Conservation (phyloP, 169 alveolate species). For the Eimeria sp. region DNA sequence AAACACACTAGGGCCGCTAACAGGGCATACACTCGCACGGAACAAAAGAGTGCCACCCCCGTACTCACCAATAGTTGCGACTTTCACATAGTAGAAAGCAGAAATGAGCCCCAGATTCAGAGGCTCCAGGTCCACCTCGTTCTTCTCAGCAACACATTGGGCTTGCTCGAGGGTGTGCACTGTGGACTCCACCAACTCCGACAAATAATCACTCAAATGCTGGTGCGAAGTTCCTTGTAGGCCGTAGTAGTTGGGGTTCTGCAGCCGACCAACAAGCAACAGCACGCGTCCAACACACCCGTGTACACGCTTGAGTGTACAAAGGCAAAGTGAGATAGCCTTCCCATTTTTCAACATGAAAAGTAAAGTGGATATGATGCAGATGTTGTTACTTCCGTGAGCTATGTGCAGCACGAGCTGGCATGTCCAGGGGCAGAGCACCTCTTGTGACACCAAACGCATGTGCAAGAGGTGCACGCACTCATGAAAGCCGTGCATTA, state of each 20-base stretch:
- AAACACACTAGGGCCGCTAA: neutral
- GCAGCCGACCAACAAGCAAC: conserved; percentile 41
- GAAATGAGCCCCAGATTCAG: conserved; percentile 94
- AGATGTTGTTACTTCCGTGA: neutral
- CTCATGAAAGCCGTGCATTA: neutral
- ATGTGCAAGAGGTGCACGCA: neutral
- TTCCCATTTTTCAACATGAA: neutral
- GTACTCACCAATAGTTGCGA: conserved; percentile 85
- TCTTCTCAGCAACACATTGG: conserved; percentile 96
- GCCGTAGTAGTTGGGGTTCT: conserved; percentile 99
- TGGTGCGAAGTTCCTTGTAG: conserved; percentile 96
- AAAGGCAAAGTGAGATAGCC: neutral
- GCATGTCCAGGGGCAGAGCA: neutral
- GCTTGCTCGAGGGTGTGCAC: conserved; percentile 96
- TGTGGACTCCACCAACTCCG: conserved; percentile 97
- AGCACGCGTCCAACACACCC: neutral
- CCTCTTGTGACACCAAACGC: neutral
- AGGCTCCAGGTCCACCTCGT: conserved; percentile 91
- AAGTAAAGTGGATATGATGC: neutral
- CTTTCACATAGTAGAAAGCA: conserved; percentile 84
- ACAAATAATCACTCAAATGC: conserved; percentile 96
- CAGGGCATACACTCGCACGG: neutral
- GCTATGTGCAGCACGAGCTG: neutral
- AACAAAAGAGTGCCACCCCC: neutral
- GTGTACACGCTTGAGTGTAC: neutral